Evolutionary conservation across 768 basidiomycete genomes (phyloP), one percentile per base, ranked within the genome.

Genomic region (Hydnomerulius pinastri): DNA sequence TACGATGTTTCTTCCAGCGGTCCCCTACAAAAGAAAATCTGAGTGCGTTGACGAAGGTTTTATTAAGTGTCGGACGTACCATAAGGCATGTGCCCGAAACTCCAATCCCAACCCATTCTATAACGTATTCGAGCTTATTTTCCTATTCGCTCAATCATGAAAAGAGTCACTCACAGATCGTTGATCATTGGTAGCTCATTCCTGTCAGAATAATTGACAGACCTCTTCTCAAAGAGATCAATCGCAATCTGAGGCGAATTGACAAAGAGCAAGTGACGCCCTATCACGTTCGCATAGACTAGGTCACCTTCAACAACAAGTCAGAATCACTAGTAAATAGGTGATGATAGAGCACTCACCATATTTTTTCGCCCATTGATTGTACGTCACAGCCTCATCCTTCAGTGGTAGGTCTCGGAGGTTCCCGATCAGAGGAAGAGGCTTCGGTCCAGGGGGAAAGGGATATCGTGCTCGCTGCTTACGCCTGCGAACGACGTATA

Each of bases 221-320:
- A 79, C 13, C 78, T 71, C 53, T 77, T 82, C 46, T 83, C 82
- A 28, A 85, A 78, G 1, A 85, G 72, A 23, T 84, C 82, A 39
- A 69, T 67, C 4, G 76, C 77, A 2, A 71, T 66, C 42, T 75
- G 57, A n/a, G 72, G 63, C 3, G 75, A 70, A 57, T 81, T 82
- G 40, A 81, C 63, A 30, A 80, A 71, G 17, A 81, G 64, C 11
- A 79, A 60, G 33, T 75, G 73, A 51, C 74, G 75, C 24, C 81
- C 79, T 6, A 84, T 61, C 12, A 78, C 71, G 43, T 72, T 74
- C 17, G 82, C 66, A 54, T 78, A 80, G 3, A 84, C 77, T 32
- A 85, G 56, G 46, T 81, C 78, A 4, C 83, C 83, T 66, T 53
- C 20, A 28, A 33, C 17, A 2, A 38, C 2, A n/a, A 2, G 13